phyloP scores from a whole-genome alignment of 495 filamentous ascomycete genomes.

The Penicillium parvum region DNA sequence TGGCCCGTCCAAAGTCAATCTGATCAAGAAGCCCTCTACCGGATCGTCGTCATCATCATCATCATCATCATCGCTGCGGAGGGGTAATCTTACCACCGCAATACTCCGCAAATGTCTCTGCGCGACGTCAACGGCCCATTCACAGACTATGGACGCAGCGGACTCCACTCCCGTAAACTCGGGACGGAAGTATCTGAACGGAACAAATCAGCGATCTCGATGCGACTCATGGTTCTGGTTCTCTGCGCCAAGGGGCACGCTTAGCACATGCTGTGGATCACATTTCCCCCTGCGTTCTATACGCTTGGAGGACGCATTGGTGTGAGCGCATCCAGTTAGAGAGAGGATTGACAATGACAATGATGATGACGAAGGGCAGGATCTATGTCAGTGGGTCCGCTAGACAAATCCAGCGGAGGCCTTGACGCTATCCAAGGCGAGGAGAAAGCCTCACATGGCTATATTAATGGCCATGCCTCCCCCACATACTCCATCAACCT shows the following conservation, averaged over 20 bases:
- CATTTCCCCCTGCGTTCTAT: neutral
- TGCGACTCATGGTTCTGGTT: constrained; percentile 6
- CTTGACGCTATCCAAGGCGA: neutral
- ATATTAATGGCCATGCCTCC: constrained; percentile 25
- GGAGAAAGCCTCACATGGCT: constrained; percentile 5
- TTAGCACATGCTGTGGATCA: constrained; percentile 8
- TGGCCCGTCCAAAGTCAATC: too few relatives aligned
- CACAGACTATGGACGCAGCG: neutral
- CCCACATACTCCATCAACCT: constrained; percentile 9
- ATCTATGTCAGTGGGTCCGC: neutral
- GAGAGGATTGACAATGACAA: too few relatives aligned
- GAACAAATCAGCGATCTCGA: constrained; percentile 7
- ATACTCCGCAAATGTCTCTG: neutral
- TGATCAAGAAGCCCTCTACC: too few relatives aligned
- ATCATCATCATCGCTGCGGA: too few relatives aligned
- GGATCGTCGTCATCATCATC: too few relatives aligned
- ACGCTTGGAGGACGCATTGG: too few relatives aligned
- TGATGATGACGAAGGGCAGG: neutral
- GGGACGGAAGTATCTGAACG: neutral
- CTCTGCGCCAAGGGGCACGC: constrained; percentile 16
- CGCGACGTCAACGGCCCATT: constrained; percentile 12
- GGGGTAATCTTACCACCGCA: neutral
- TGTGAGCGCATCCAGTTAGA: too few relatives aligned
- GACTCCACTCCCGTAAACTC: constrained; percentile 10
- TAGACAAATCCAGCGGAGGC: neutral